A percentile compares a stretch with the other conserved stretches of the same genome.
Evolutionary conservation across 176 grass and related monocot genomes (phyloP).

Genomic region (Zea luxurians): DNA sequence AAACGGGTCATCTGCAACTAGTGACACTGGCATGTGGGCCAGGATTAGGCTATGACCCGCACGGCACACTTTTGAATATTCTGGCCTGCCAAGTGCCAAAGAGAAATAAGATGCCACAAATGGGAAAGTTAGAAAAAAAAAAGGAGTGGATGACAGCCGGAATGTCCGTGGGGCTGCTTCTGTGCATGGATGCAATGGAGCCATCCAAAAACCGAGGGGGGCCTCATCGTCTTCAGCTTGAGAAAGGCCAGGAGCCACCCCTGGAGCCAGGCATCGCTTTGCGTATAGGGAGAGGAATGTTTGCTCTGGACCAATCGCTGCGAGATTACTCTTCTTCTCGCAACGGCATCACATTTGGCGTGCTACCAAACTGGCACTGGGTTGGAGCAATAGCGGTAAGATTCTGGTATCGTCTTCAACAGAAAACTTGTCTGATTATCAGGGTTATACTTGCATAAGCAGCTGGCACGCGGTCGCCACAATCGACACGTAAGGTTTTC

Average conservation of each 20-base stretch:
- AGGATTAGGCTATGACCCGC: not conserved
- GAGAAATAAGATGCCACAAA: not conserved
- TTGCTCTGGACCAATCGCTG: not conserved
- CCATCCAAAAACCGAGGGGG: not conserved
- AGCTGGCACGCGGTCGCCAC: not conserved
- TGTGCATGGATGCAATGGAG: not conserved
- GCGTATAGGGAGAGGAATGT: not conserved
- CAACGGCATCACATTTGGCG: not conserved
- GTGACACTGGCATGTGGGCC: not conserved
- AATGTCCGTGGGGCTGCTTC: slow-evolving; percentile 5
- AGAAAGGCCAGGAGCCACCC: not conserved
- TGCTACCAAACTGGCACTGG: not conserved
- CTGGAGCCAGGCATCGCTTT: not conserved
- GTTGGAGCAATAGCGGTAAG: not conserved
- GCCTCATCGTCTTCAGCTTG: not conserved
- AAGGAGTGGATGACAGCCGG: not conserved
- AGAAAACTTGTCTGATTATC: not conserved
- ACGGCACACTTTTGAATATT: not conserved
- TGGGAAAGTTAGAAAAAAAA: not conserved
- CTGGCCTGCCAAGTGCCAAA: not conserved
- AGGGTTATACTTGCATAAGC: not conserved
- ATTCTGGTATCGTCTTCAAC: not conserved
- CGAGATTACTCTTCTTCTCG: not conserved
- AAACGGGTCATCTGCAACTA: not conserved
- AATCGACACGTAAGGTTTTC: not conserved